Percentiles rank a stretch among this genome's conserved stretches.
Conservation (phyloP, 1,284 basidiomycete species). For the Ustanciosporium gigantosporum region DNA sequence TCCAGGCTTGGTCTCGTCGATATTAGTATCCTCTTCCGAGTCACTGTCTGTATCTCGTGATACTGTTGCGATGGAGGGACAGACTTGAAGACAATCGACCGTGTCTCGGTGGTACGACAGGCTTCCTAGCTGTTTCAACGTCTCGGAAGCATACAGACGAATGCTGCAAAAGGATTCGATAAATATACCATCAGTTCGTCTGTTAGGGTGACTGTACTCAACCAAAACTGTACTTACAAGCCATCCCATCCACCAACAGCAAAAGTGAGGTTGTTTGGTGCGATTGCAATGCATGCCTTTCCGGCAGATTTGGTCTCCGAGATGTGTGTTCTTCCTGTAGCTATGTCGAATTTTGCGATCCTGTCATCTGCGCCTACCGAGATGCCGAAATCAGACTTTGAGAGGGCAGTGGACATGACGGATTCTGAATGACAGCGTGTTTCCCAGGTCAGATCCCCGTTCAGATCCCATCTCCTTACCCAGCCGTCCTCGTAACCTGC, state of each 20-base stretch:
- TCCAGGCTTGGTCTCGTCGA: neutral
- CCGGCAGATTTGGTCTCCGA: constrained; percentile 7
- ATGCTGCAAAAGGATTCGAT: no score
- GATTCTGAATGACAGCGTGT: constrained; percentile 17
- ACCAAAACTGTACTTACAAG: constrained; percentile 13
- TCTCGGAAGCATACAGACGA: constrained; percentile 4
- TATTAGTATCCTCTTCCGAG: constrained; percentile 1
- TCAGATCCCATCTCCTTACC: constrained; percentile 61
- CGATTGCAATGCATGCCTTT: constrained; percentile 15
- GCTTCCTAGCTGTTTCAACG: constrained; percentile 4
- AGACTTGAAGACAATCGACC: constrained; percentile 19
- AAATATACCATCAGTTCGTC: no score
- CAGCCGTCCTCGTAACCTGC: constrained; percentile 80
- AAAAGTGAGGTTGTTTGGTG: constrained; percentile 4
- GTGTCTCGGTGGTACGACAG: constrained; percentile 26
- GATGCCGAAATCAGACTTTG: constrained; percentile 1
- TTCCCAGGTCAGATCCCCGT: constrained; percentile 5
- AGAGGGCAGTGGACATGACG: constrained; percentile 18
- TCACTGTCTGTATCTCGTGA: neutral
- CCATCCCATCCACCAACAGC: constrained; percentile 34
- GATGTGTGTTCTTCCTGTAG: neutral
- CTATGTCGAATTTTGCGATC: constrained; percentile 11
- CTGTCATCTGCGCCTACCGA: constrained; percentile 36
- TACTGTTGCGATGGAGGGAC: neutral
- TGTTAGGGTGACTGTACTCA: no score